Evolutionary conservation across 257 asterid species (phyloP).

Genomic region (Buddleja alternifolia): DNA sequence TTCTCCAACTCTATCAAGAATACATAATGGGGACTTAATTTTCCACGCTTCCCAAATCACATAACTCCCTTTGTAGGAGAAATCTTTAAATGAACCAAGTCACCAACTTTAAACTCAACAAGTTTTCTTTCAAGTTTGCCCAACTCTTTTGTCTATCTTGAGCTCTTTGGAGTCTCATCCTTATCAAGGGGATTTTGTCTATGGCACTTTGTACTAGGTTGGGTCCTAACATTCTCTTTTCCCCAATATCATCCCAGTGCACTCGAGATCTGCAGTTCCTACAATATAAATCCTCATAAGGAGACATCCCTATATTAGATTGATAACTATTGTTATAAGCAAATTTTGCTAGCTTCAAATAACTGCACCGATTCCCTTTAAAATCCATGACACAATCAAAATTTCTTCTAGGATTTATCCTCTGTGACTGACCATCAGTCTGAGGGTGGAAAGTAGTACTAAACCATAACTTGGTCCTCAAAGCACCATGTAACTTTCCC

Average conservation of each 20-base stretch:
- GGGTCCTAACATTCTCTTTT: background rate
- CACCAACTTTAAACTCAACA: too few species aligned
- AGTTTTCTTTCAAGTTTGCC: too few species aligned
- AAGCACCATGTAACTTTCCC: background rate
- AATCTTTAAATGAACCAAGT: too few species aligned
- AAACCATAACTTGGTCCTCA: background rate
- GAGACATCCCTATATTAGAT: background rate
- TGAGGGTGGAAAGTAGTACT: background rate
- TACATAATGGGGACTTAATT: too few species aligned
- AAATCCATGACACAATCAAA: background rate
- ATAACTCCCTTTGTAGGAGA: too few species aligned
- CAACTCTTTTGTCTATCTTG: too few species aligned
- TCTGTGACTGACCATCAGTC: too few species aligned
- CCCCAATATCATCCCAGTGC: too few species aligned
- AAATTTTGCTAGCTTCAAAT: background rate
- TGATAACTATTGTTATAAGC: conserved; percentile 11
- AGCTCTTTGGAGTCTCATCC: background rate
- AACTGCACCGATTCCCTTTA: background rate
- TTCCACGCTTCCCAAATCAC: too few species aligned
- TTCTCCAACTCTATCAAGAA: too few species aligned
- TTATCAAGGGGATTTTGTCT: background rate
- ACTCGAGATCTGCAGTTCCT: conserved; percentile 2
- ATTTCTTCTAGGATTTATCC: background rate
- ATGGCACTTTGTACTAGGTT: background rate
- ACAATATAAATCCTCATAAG: conserved; percentile 1